phyloP scores from a whole-genome alignment of 1,284 basidiomycete genomes.

The Cryptococcus sp. region DNA sequence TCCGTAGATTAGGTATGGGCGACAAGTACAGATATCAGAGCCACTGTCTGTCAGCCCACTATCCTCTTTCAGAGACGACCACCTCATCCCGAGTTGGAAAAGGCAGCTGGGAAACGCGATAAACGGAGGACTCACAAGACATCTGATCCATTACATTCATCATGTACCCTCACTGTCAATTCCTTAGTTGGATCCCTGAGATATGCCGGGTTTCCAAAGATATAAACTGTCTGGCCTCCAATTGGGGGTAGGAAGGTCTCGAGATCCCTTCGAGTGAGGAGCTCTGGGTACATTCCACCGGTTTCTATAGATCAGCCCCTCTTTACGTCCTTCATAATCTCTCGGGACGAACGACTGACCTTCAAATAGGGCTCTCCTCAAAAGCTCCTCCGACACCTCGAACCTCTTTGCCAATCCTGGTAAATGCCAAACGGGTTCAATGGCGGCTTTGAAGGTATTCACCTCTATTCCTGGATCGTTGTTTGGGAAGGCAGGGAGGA shows the following conservation, averaged over 20 bases:
- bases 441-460: constrained; percentile 60
- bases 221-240: constrained; percentile 86
- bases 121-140: constrained; percentile 63
- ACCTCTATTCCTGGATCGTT: constrained; percentile 81
- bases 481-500: constrained; percentile 45
- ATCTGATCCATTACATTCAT: constrained; percentile 68
- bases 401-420: constrained; percentile 89
- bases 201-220: constrained; percentile 79
- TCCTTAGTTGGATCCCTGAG: constrained; percentile 76
- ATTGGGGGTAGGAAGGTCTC: constrained; percentile 95
- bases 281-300: constrained; percentile 93
- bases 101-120: constrained; percentile 60
- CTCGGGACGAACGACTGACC: neutral
- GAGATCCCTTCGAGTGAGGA: constrained; percentile 83
- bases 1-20: constrained; percentile 86
- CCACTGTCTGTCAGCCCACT: constrained; percentile 48
- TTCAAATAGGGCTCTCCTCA: constrained; percentile 86
- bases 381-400: constrained; percentile 75
- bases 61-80: constrained; percentile 14
- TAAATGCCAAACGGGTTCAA: constrained; percentile 91
- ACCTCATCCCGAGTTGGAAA: constrained; percentile 11
- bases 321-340: neutral
- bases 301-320: constrained; percentile 52
- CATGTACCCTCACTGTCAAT: constrained; percentile 86
- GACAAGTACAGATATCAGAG: constrained; percentile 88